A percentile compares a stretch with the other conserved stretches of the same genome.
Evolutionary conservation across 306 rosid genomes (phyloP).

Genomic region (Glycine soja): DNA sequence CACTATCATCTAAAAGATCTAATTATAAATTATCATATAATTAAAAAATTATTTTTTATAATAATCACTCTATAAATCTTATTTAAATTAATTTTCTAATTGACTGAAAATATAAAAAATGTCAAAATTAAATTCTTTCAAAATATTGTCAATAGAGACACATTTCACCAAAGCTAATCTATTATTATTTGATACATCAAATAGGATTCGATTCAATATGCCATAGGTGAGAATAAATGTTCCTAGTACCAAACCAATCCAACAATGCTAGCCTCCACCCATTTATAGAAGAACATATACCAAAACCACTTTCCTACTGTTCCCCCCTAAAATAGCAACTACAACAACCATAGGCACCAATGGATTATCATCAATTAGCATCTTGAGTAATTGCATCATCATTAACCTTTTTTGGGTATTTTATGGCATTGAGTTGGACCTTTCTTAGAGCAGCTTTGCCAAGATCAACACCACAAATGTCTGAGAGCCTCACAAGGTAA

Average conservation of each 20-base stretch:
- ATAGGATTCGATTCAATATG: background rate
- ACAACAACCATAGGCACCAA: background rate
- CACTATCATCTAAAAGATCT: no score
- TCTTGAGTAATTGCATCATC: background rate
- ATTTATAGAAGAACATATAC: constrained; percentile 12
- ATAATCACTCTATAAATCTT: background rate
- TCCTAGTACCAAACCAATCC: background rate
- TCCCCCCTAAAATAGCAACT: background rate
- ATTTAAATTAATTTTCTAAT: no score
- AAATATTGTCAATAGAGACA: background rate
- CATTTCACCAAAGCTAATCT: background rate
- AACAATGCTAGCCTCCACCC: background rate
- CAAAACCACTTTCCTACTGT: background rate
- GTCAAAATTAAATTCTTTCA: background rate
- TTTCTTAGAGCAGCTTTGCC: constrained; percentile 88
- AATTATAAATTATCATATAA: no score
- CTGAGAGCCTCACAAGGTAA: constrained; percentile 87
- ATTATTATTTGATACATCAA: background rate
- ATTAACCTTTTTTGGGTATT: constrained; percentile 60
- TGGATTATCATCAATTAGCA: background rate
- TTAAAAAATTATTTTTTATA: no score
- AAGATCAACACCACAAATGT: constrained; percentile 90
- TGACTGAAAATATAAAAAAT: background rate
- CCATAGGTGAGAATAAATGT: background rate
- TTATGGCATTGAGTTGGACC: constrained; percentile 74